These are phyloP conservation scores for Candida berthetii DNA, from an alignment of 805 yeast genomes.

Conservation along the genomic window DNA sequence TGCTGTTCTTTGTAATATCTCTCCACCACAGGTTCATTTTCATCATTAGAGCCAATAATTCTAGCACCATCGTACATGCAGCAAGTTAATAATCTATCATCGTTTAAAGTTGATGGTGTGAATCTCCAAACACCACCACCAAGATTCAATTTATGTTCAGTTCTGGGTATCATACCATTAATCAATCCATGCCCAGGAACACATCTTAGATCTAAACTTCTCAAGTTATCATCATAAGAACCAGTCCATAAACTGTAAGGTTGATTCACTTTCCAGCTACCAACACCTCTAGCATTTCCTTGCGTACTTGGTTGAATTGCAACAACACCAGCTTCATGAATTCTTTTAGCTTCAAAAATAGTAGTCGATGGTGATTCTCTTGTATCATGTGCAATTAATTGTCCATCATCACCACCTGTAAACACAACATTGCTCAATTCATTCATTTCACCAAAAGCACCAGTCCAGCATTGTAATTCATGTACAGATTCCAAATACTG, in stretches of 20 bases:
- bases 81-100: constrained; percentile 59
- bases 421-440: constrained; percentile 53
- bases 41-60: constrained; percentile 36
- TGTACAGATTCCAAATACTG: constrained; percentile 38
- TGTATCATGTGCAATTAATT: constrained; percentile 67
- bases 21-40: constrained; percentile 21
- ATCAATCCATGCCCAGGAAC: constrained; percentile 31
- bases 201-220: constrained; percentile 64
- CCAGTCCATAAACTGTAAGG: constrained; percentile 73
- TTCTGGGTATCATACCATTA: constrained; percentile 48
- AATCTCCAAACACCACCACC: constrained; percentile 98
- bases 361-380: constrained; percentile 26
- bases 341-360: constrained; percentile 35
- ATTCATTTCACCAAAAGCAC: constrained; percentile 56
- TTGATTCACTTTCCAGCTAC: constrained; percentile 35
- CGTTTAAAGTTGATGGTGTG: constrained; percentile 45
- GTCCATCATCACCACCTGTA: constrained; percentile 89
- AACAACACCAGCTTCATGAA: constrained; percentile 90
- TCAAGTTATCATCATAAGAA: constrained; percentile 79
- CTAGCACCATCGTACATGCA: constrained; percentile 97
- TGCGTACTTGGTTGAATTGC: constrained; percentile 58
- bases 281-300: constrained; percentile 22
- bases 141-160: constrained; percentile 39
- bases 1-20: constrained; percentile 62
- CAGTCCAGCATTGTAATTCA: constrained; percentile 84